Percentiles rank a stretch among this genome's conserved stretches.
phyloP scores from a whole-genome alignment of 768 basidiomycete species.

The Pleurotus salmoneostramineus region DNA sequence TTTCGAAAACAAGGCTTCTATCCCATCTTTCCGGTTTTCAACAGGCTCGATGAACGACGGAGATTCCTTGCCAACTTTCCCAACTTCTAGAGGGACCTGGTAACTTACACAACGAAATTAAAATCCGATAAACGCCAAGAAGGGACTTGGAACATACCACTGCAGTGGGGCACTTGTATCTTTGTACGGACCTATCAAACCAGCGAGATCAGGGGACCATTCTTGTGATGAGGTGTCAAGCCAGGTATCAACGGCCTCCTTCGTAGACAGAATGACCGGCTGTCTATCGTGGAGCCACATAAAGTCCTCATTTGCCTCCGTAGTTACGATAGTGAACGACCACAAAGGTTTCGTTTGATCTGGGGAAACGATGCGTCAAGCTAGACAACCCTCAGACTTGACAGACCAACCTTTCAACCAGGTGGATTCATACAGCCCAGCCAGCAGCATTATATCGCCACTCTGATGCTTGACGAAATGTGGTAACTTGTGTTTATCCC shows the following conservation, averaged over 20 bases:
- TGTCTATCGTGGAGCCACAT: conserved; percentile 91
- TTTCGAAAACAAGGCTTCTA: conserved; percentile 75
- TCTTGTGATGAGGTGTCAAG: conserved; percentile 67
- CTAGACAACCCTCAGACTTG: not conserved
- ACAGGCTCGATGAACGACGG: conserved; percentile 80
- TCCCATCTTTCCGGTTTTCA: conserved; percentile 77
- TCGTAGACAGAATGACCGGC: conserved; percentile 71
- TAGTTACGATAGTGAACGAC: conserved; percentile 91
- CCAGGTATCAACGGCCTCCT: conserved; percentile 66
- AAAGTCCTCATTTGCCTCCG: conserved; percentile 62
- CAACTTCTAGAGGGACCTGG: conserved; percentile 85
- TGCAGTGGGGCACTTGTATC: conserved; percentile 49
- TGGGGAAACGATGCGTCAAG: conserved; percentile 17
- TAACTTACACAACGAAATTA: conserved; percentile 48
- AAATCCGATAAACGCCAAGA: not conserved
- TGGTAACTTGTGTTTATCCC: conserved; percentile 74
- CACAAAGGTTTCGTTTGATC: conserved; percentile 56
- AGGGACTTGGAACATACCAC: conserved; percentile 47
- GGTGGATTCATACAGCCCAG: conserved; percentile 80
- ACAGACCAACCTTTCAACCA: conserved; percentile 55
- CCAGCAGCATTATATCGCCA: conserved; percentile 79
- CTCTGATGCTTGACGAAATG: conserved; percentile 76
- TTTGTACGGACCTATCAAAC: conserved; percentile 58
- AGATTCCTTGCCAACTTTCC: conserved; percentile 85
- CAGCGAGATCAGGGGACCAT: conserved; percentile 61